phyloP scores from a whole-genome alignment of 495 filamentous ascomycete genomes.

The Glutinoglossum americanum region DNA sequence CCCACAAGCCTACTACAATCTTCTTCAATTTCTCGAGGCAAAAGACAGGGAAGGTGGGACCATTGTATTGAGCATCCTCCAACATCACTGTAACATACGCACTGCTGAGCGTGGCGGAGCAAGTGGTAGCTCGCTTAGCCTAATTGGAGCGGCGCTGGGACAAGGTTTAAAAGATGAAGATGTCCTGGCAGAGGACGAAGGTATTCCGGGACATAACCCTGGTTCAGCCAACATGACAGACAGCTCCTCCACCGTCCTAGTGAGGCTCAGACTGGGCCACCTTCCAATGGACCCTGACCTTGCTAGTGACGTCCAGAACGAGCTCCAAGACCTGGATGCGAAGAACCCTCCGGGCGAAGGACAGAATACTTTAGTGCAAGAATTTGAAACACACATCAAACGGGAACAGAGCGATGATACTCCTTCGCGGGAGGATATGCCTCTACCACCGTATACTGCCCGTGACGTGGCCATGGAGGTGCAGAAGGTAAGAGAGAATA shows the following conservation, averaged over 20 bases:
- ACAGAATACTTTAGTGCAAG: conserved; percentile 42
- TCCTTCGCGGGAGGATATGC: conserved; percentile 52
- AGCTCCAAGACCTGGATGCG: conserved; percentile 13
- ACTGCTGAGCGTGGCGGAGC: conserved; percentile 41
- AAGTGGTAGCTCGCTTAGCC: not conserved
- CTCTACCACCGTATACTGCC: conserved; percentile 64
- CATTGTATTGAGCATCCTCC: conserved; percentile 52
- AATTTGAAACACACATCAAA: conserved; percentile 72
- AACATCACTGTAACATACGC: conserved; percentile 48
- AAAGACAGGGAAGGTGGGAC: conserved; percentile 59
- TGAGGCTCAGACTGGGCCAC: conserved; percentile 52
- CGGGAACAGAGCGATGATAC: conserved; percentile 71
- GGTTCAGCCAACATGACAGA: conserved; percentile 60
- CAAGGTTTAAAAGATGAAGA: conserved; percentile 35
- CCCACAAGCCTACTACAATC: conserved; percentile 48
- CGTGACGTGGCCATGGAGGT: conserved; percentile 86
- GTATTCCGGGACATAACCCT: conserved; percentile 77
- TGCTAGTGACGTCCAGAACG: conserved; percentile 58
- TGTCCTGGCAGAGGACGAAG: conserved; percentile 64
- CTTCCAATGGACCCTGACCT: conserved; percentile 60
- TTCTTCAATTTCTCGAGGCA: conserved; percentile 72
- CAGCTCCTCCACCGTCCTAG: conserved; percentile 30
- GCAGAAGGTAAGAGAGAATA: conserved; percentile 80
- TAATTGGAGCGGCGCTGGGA: conserved; percentile 44
- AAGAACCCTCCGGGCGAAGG: conserved; percentile 26